Evolutionary conservation across 208 protist species (phyloP).

Genomic region (Acanthamoeba pearcei): DNA sequence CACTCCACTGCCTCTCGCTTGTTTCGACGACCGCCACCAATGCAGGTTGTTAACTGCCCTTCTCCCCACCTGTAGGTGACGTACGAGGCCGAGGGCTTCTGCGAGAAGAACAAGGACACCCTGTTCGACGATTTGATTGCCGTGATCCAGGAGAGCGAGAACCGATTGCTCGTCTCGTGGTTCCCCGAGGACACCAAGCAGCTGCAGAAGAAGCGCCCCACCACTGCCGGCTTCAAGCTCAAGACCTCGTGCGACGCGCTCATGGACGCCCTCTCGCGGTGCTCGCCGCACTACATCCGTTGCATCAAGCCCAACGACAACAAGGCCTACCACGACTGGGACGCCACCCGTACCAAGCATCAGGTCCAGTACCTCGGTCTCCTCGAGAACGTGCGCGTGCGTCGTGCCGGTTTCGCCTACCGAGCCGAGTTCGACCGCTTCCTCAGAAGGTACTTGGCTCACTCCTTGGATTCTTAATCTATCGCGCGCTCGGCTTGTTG

Average conservation of each 20-base stretch:
- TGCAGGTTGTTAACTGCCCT: neutral
- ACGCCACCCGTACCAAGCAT: constrained; percentile 92
- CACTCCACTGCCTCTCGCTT: neutral
- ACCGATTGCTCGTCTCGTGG: constrained; percentile 47
- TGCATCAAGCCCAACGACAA: constrained; percentile 96
- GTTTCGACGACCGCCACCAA: neutral
- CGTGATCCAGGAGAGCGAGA: constrained; percentile 78
- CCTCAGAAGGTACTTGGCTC: constrained; percentile 82
- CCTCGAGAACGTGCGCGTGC: constrained; percentile 95
- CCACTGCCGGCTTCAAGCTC: constrained; percentile 95
- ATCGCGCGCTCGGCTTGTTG: no score
- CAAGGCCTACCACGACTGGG: constrained; percentile 92
- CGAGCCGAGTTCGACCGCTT: constrained; percentile 94
- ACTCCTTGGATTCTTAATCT: neutral
- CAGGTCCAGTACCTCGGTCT: constrained; percentile 97
- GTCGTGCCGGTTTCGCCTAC: constrained; percentile 95
- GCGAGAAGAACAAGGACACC: constrained; percentile 88
- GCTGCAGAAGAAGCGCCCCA: constrained; percentile 85
- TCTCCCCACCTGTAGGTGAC: constrained; percentile 70
- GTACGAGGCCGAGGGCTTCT: constrained; percentile 86
- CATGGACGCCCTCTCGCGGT: constrained; percentile 93
- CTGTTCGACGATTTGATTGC: constrained; percentile 85
- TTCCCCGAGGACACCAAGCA: constrained; percentile 71
- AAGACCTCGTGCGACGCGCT: constrained; percentile 89
- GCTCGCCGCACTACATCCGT: constrained; percentile 96